Evolutionary conservation across 2,329 filamentous ascomycete species (phyloP), one percentile per base, ranked within the genome.

Genomic region (Hymenoscyphus fraxineus): DNA sequence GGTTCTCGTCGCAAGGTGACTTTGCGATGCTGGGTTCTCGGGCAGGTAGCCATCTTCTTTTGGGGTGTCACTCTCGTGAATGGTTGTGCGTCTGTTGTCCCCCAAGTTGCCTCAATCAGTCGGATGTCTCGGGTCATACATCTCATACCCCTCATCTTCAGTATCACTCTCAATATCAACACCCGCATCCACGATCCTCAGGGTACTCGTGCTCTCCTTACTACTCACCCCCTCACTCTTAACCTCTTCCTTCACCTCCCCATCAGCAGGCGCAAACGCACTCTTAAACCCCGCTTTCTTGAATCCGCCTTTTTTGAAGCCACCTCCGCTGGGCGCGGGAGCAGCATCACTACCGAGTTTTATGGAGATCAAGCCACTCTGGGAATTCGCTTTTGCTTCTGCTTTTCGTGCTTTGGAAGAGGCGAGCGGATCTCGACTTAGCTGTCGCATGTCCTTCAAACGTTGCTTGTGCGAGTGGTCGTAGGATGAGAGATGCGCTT

Each of bases 401-500:
- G 87, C 85, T 71, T 86, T 87, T n/a, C 88, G 81, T 1, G 89
- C 87, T 70, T 87, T 85, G 27, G 82, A 84, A 15, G 82, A 83
- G 31, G 86, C 87, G 62, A 82, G 83, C 1, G 90, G 87, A 69
- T 92, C 88, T 70, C 88, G 87, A 39, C 90, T 88, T 81, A 93
- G 89, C 73, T 90, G 88, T 78, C 92, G 92, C 90, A 94, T 93
- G 73, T 95, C 91, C 77, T 92, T 91, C 65, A 93, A 85, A 59
- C 91, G 89, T 80, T 96, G 93, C 76, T 93, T 93, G 78, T 99
- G 95, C 72, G 91, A 91, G 78, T 99, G 95, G 75, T 98, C 95
- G 78, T 98, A 98, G 73, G 91, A 95, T 68, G 88, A 88, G 64
- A 97, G 91, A 77, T 99, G 95, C 7, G 93, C 90, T 78, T 98